Percentiles rank a stretch among this genome's conserved stretches.
phyloP scores from a whole-genome alignment of 2,329 filamentous ascomycete genomes.

The Pestalotiopsis sp. region DNA sequence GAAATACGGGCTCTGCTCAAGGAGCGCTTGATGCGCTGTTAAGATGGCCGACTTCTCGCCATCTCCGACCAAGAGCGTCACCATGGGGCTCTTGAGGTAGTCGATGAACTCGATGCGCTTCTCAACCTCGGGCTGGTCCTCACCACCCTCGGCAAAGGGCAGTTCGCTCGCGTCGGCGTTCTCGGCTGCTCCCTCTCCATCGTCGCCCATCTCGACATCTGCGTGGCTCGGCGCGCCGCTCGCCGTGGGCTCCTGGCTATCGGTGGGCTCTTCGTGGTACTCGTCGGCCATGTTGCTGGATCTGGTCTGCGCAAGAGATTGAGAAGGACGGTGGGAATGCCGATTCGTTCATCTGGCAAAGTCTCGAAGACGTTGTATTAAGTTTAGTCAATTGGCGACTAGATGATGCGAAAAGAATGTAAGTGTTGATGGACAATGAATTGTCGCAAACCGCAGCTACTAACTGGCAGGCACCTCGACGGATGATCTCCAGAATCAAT shows the following conservation, averaged over 20 bases:
- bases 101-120: constrained; percentile 52
- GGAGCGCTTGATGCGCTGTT: constrained; percentile 78
- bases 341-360: not conserved
- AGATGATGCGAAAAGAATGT: not conserved
- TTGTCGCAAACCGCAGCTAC: not conserved
- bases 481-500: too few relatives aligned
- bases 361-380: not conserved
- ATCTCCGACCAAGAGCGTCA: constrained; percentile 67
- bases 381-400: not conserved
- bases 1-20: constrained; percentile 77
- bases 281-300: constrained; percentile 29
- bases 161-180: constrained; percentile 31
- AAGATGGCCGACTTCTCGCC: constrained; percentile 65
- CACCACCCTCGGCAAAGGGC: constrained; percentile 31
- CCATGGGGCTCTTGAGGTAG: constrained; percentile 71
- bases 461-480: too few relatives aligned
- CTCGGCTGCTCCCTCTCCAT: constrained; percentile 33
- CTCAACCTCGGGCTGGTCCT: constrained; percentile 38
- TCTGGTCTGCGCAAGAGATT: not conserved
- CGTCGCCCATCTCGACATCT: constrained; percentile 42
- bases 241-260: constrained; percentile 27
- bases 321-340: not conserved
- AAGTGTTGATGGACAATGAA: not conserved
- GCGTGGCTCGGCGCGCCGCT: constrained; percentile 34
- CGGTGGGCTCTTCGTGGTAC: constrained; percentile 29